phyloP scores from a whole-genome alignment of 164 flowering plant species.

The Dillenia suffruticosa region DNA sequence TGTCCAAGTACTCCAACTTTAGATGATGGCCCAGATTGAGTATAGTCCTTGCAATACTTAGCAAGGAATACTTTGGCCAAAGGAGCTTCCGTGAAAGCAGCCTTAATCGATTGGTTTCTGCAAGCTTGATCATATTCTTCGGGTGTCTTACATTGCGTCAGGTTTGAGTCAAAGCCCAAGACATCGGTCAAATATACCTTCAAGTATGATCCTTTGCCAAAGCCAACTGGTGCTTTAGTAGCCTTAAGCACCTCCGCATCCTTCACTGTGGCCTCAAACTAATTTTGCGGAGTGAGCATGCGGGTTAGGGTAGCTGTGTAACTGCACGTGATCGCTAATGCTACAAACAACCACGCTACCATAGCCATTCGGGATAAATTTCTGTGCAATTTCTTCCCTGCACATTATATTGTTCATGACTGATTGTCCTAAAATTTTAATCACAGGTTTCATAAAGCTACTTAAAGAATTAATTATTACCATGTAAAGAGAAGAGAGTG shows the following conservation, averaged over 20 bases:
- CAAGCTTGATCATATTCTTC: constrained; percentile 19
- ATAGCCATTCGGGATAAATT: neutral
- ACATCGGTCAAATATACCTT: constrained; percentile 12
- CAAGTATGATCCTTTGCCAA: constrained; percentile 9
- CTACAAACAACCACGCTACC: constrained; percentile 27
- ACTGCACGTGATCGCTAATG: constrained; percentile 20
- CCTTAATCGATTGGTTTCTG: constrained; percentile 16
- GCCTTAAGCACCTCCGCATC: constrained; percentile 9
- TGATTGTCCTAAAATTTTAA: no score
- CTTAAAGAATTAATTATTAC: neutral
- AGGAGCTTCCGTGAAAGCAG: constrained; percentile 23
- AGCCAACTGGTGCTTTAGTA: constrained; percentile 17
- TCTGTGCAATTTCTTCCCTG: neutral
- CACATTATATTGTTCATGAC: neutral
- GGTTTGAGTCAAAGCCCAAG: constrained; percentile 4
- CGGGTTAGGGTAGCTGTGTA: constrained; percentile 29
- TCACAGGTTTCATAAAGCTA: no score
- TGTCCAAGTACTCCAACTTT: constrained; percentile 34
- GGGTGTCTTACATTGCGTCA: neutral
- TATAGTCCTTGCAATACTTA: constrained; percentile 21
- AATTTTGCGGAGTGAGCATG: constrained; percentile 16
- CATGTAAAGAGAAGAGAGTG: neutral
- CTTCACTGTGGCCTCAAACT: constrained; percentile 11
- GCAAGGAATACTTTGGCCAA: constrained; percentile 21
- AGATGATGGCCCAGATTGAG: constrained; percentile 16